Evolutionary conservation across 2,329 filamentous ascomycete species (phyloP).

Genomic region (Chaetomiaceae sp.): DNA sequence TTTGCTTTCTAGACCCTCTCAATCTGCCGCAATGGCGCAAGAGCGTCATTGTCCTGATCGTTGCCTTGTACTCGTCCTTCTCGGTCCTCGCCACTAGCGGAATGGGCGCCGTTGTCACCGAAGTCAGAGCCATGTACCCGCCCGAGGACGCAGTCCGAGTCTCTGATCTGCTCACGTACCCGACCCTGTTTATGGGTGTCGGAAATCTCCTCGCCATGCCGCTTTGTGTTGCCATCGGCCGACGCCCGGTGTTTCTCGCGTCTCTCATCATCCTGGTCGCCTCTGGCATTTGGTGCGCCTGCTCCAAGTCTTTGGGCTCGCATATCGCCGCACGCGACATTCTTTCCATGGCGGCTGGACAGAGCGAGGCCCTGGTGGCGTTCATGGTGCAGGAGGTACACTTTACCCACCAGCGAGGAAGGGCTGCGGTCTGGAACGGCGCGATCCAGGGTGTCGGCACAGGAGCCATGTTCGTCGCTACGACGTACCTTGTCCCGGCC

Average conservation of each 20-base stretch:
- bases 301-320: background rate
- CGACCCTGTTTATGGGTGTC: conserved; percentile 2
- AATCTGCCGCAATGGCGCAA: conserved; percentile 2
- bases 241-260: conserved; percentile 5
- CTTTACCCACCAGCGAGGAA: conserved; percentile 1
- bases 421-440: conserved; percentile 4
- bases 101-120: conserved; percentile 2
- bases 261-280: conserved; percentile 3
- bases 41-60: background rate
- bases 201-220: conserved; percentile 7
- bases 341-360: conserved; percentile 2
- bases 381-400: conserved; percentile 8
- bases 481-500: conserved; percentile 3
- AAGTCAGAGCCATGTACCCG: conserved; percentile 1
- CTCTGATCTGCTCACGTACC: conserved; percentile 1
- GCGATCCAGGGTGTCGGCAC: background rate
- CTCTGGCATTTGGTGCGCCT: conserved; percentile 4
- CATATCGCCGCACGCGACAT: conserved; percentile 3
- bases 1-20: background rate
- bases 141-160: conserved; percentile 1
- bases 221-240: conserved; percentile 3
- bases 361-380: conserved; percentile 4
- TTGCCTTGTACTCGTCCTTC: background rate
- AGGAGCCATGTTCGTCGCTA: conserved; percentile 4
- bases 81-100: conserved; percentile 2